phyloP scores from a whole-genome alignment of 2,329 filamentous ascomycete genomes.

The Coniella lustricola region DNA sequence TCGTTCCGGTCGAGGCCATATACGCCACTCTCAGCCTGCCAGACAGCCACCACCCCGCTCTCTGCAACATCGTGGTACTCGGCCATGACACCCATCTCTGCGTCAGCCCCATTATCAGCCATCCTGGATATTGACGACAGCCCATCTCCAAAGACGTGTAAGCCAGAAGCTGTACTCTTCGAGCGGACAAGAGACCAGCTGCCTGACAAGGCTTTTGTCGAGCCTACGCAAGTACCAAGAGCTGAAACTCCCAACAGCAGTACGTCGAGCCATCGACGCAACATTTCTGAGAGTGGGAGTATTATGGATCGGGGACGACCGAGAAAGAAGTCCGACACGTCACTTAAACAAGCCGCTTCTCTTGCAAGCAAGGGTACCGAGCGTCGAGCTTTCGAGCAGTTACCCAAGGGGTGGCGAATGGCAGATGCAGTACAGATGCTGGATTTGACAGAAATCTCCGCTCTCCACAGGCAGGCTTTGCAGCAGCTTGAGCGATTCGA shows the following conservation, averaged over 20 bases:
- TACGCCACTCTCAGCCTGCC: constrained; percentile 37
- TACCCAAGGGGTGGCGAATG: constrained; percentile 52
- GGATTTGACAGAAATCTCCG: constrained; percentile 39
- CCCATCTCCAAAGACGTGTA: constrained; percentile 39
- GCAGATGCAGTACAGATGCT: constrained; percentile 45
- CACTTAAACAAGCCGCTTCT: constrained; percentile 32
- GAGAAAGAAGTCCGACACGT: constrained; percentile 42
- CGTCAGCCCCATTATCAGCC: constrained; percentile 46
- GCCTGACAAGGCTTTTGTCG: constrained; percentile 18
- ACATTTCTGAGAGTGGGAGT: constrained; percentile 49
- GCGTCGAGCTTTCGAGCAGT: constrained; percentile 49
- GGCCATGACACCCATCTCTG: constrained; percentile 28
- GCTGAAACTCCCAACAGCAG: constrained; percentile 22
- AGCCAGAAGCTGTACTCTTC: constrained; percentile 24
- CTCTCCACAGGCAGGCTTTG: constrained; percentile 53
- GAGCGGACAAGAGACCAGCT: constrained; percentile 24
- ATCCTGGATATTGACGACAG: constrained; percentile 37
- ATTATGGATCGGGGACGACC: constrained; percentile 58
- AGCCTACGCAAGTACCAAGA: constrained; percentile 26
- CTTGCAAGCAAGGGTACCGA: constrained; percentile 45
- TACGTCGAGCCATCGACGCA: constrained; percentile 38
- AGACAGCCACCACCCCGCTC: constrained; percentile 34
- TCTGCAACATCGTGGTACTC: constrained; percentile 33
- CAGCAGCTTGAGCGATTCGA: constrained; percentile 58
- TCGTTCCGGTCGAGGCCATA: constrained; percentile 41